Conservation (phyloP, 1,284 basidiomycete genomes). For the Trametes sp. region DNA sequence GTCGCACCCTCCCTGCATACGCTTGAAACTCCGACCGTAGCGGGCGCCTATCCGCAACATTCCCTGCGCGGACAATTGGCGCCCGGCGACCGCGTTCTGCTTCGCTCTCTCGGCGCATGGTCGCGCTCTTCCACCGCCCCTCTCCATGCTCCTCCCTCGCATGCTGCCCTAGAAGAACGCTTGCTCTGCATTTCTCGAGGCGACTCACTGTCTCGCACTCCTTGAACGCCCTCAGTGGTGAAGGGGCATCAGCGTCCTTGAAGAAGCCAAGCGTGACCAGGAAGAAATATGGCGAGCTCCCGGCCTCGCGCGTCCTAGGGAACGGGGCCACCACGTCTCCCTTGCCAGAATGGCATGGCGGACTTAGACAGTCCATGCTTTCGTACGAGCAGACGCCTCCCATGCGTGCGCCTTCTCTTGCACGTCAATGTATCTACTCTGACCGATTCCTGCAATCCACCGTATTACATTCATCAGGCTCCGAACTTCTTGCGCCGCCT, state of each 20-base stretch:
- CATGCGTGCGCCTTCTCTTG: constrained; percentile 31
- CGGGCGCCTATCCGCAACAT: constrained; percentile 20
- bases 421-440: constrained; percentile 15
- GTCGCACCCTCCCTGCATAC: constrained; percentile 20
- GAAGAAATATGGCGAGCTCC: constrained; percentile 66
- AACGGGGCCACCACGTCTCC: constrained; percentile 47
- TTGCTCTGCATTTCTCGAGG: constrained; percentile 8
- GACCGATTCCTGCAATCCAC: constrained; percentile 11
- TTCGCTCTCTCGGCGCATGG: constrained; percentile 24
- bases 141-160: constrained; percentile 20
- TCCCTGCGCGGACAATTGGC: constrained; percentile 15
- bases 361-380: constrained; percentile 24
- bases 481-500: not conserved
- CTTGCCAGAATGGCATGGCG: constrained; percentile 36
- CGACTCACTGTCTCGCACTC: not conserved
- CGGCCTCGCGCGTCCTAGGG: constrained; percentile 49
- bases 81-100: constrained; percentile 15
- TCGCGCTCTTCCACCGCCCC: constrained; percentile 23
- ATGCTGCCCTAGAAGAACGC: constrained; percentile 23
- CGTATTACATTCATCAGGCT: not conserved
- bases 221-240: not conserved
- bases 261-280: constrained; percentile 44
- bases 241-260: not conserved
- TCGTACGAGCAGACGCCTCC: constrained; percentile 18
- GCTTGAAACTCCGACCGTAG: constrained; percentile 42